Percentiles rank a stretch among this genome's conserved stretches.
Conservation (phyloP, 805 yeast genomes). For the Priceomyces carsonii region DNA sequence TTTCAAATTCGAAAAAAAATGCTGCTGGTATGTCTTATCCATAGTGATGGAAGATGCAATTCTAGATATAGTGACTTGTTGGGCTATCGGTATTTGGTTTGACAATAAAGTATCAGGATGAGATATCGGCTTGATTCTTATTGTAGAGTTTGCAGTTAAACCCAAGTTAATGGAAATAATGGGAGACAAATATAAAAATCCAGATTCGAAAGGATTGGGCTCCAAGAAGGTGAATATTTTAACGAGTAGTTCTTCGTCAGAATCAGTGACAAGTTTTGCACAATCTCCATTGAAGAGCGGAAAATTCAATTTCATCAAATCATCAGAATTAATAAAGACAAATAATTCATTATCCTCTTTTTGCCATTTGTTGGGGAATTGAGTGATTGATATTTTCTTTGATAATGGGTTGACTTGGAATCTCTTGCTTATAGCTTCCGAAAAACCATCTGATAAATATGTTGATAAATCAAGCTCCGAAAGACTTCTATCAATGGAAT, state of each 20-base stretch:
- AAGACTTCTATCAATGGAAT: constrained; percentile 8
- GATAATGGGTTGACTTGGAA: constrained; percentile 31
- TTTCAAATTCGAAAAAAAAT: constrained; percentile 62
- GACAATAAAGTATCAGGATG: constrained; percentile 19
- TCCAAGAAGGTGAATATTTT: constrained; percentile 62
- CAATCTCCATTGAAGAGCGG: constrained; percentile 73
- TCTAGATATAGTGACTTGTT: constrained; percentile 63
- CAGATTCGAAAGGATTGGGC: constrained; percentile 49
- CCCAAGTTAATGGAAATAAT: constrained; percentile 53
- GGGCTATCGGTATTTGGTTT: constrained; percentile 49
- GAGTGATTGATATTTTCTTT: constrained; percentile 23
- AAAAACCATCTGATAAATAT: constrained; percentile 31
- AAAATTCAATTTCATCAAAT: constrained; percentile 49
- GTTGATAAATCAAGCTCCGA: constrained; percentile 30
- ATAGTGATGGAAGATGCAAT: constrained; percentile 69
- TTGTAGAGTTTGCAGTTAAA: constrained; percentile 21
- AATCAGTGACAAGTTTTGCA: constrained; percentile 32
- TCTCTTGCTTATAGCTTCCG: constrained; percentile 7
- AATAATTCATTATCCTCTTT: constrained; percentile 41
- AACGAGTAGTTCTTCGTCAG: constrained; percentile 25
- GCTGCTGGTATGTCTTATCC: constrained; percentile 60
- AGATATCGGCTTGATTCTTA: constrained; percentile 19
- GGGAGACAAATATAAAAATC: constrained; percentile 61
- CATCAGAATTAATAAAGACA: constrained; percentile 45
- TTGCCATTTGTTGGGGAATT: constrained; percentile 20